These are phyloP conservation scores for Chaetoceros tenuissimus DNA, from an alignment of 108 stramenopile species.

Conservation along the genomic window DNA sequence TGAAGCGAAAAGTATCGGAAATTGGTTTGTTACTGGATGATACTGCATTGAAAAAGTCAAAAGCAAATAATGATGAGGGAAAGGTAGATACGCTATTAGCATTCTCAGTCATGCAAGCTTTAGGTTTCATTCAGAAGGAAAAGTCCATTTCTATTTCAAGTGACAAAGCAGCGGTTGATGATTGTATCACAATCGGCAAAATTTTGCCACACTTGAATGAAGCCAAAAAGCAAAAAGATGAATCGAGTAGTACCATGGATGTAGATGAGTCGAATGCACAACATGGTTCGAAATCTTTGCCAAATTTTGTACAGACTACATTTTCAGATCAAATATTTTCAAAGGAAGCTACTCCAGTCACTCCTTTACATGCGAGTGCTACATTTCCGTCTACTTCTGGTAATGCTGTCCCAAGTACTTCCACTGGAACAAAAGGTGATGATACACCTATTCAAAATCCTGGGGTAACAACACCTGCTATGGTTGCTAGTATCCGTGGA, in stretches of 20 bases:
- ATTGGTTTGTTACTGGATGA: slow-evolving; percentile 34
- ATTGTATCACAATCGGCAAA: neutral
- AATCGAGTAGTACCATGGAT: neutral
- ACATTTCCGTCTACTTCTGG: neutral
- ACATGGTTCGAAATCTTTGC: neutral
- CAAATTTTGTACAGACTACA: neutral
- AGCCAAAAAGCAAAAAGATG: neutral
- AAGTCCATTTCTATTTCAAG: neutral
- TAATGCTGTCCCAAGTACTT: neutral
- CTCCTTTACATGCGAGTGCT: neutral
- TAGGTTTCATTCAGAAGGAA: slow-evolving; percentile 35
- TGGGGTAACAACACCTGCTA: neutral
- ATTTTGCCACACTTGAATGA: neutral
- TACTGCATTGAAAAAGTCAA: slow-evolving; percentile 9
- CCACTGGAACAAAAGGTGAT: neutral
- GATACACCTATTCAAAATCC: no score
- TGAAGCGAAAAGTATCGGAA: slow-evolving; percentile 26
- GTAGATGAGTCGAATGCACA: neutral
- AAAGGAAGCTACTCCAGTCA: neutral
- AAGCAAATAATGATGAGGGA: neutral
- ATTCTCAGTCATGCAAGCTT: slow-evolving; percentile 52
- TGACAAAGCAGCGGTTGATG: slow-evolving; percentile 2
- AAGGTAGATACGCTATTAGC: slow-evolving; percentile 50
- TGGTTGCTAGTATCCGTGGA: neutral
- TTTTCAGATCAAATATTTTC: neutral